These are phyloP conservation scores for Clavulina sp. DNA, from an alignment of 768 basidiomycete species.

Conservation along the genomic window DNA sequence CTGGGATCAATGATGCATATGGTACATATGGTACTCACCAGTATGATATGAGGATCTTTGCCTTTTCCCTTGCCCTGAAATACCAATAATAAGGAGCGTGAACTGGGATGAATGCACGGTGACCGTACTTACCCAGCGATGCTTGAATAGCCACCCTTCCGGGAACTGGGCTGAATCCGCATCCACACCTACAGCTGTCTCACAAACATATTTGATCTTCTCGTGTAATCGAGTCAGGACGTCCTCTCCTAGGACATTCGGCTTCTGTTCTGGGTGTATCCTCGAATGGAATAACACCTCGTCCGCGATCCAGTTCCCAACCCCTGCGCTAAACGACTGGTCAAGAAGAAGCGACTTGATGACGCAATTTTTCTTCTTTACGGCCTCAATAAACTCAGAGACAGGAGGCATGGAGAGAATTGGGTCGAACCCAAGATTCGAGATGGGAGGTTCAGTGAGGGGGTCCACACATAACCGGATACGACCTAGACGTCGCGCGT, in stretches of 20 bases:
- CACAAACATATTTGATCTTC: slow-evolving; percentile 37
- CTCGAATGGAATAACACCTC: slow-evolving; percentile 59
- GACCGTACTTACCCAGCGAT: slow-evolving; percentile 38
- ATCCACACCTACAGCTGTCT: slow-evolving; percentile 44
- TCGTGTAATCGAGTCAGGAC: slow-evolving; percentile 35
- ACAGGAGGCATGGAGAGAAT: slow-evolving; percentile 42
- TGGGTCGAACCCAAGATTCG: slow-evolving; percentile 59
- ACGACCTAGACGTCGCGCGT: slow-evolving; percentile 52
- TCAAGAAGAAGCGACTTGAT: slow-evolving; percentile 55
- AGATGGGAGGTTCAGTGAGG: slow-evolving; percentile 47
- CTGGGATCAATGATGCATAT: slow-evolving; percentile 5
- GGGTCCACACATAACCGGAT: slow-evolving; percentile 46
- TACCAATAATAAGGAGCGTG: not conserved
- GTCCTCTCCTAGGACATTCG: slow-evolving; percentile 32
- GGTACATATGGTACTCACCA: slow-evolving; percentile 22
- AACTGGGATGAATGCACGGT: slow-evolving; percentile 1
- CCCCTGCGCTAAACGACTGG: slow-evolving; percentile 64
- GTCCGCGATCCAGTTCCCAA: slow-evolving; percentile 73
- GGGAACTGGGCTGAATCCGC: slow-evolving; percentile 56
- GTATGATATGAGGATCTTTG: slow-evolving; percentile 26
- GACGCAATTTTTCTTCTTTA: slow-evolving; percentile 5
- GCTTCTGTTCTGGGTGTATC: slow-evolving; percentile 54
- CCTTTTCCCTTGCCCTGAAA: slow-evolving; percentile 42
- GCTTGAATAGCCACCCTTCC: slow-evolving; percentile 44
- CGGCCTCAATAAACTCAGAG: slow-evolving; percentile 2